A percentile compares a stretch with the other conserved stretches of the same genome.
Evolutionary conservation across 2,329 filamentous ascomycete species (phyloP).

Genomic region (Trichoderma lentiforme): DNA sequence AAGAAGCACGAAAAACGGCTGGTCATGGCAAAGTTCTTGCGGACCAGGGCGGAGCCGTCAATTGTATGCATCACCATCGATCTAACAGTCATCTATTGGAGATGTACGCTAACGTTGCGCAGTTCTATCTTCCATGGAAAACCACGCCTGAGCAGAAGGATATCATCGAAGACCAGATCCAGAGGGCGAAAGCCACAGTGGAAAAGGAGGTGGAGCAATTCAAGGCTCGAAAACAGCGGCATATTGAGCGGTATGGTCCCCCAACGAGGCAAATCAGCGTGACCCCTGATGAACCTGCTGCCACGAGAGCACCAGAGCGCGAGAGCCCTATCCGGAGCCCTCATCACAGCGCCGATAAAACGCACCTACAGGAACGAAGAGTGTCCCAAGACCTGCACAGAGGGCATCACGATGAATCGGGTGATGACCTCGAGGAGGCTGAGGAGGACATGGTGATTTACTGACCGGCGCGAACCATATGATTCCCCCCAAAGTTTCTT

Average conservation of each 20-base stretch:
- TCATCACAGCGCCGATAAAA: not conserved
- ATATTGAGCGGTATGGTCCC: slow-evolving; percentile 28
- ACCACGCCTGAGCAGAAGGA: slow-evolving; percentile 66
- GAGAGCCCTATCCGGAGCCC: slow-evolving; percentile 19
- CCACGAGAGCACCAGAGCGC: slow-evolving; percentile 6
- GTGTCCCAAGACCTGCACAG: slow-evolving; percentile 28
- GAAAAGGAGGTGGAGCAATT: slow-evolving; percentile 64
- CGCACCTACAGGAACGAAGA: not conserved
- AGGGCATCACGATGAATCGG: slow-evolving; percentile 64
- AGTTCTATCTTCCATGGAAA: slow-evolving; percentile 89
- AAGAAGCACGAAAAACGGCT: slow-evolving; percentile 70
- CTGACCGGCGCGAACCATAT: slow-evolving; percentile 39
- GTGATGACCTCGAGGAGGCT: slow-evolving; percentile 76
- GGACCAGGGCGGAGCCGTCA: slow-evolving; percentile 67
- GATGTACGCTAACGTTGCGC: not conserved
- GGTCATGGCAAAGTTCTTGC: slow-evolving; percentile 67
- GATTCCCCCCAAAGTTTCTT: not conserved
- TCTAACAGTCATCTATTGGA: not conserved
- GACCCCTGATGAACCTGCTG: slow-evolving; percentile 34
- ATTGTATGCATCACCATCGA: slow-evolving; percentile 57
- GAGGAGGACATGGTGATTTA: slow-evolving; percentile 93
- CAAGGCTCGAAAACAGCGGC: slow-evolving; percentile 44
- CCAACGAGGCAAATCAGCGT: slow-evolving; percentile 19
- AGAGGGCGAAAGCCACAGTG: slow-evolving; percentile 61
- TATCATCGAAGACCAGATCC: slow-evolving; percentile 66